These are phyloP conservation scores for Pyrenophora seminiperda DNA, from an alignment of 2,329 filamentous ascomycete genomes.

Conservation along the genomic window DNA sequence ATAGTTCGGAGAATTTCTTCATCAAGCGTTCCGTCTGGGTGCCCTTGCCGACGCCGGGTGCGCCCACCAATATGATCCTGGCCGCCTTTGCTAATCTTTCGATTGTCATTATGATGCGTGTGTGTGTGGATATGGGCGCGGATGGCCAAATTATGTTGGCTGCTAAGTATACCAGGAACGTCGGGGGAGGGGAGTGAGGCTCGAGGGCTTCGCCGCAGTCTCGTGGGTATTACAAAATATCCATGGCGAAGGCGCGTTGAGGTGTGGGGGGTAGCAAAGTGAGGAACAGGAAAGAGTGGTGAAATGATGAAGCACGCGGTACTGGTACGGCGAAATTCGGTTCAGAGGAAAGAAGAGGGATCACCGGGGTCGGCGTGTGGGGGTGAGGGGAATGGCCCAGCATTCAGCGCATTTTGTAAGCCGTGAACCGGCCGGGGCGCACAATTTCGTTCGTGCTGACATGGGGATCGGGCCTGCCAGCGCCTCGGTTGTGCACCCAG, in stretches of 20 bases:
- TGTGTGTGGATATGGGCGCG: background rate
- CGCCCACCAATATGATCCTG: slow-evolving; percentile 91
- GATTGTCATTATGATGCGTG: slow-evolving; percentile 27
- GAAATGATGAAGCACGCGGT: background rate
- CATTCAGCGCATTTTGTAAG: slow-evolving; percentile 3
- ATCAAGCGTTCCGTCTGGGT: slow-evolving; percentile 92
- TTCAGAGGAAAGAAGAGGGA: slow-evolving; percentile 1
- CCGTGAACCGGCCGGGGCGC: background rate
- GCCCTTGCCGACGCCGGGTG: slow-evolving; percentile 95
- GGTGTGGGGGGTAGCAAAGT: background rate
- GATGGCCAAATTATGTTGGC: slow-evolving; percentile 1
- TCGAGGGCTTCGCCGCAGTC: slow-evolving; percentile 29
- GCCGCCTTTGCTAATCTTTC: slow-evolving; percentile 66
- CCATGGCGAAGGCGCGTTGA: slow-evolving; percentile 15
- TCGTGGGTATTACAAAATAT: slow-evolving; percentile 27
- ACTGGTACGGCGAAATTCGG: background rate
- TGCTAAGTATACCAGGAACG: slow-evolving; percentile 8
- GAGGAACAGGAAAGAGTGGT: background rate
- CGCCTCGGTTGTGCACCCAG: slow-evolving; percentile 12
- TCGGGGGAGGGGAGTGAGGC: slow-evolving; percentile 29
- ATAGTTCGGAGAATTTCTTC: slow-evolving; percentile 82
- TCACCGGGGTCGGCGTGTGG: slow-evolving; percentile 10
- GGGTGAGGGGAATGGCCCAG: slow-evolving; percentile 11
- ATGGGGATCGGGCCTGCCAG: slow-evolving; percentile 6
- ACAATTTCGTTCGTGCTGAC: slow-evolving; percentile 9